Evolutionary conservation across 2,329 filamentous ascomycete species (phyloP), one percentile per base, ranked within the genome.

Genomic region (Sporothrix luriei): DNA sequence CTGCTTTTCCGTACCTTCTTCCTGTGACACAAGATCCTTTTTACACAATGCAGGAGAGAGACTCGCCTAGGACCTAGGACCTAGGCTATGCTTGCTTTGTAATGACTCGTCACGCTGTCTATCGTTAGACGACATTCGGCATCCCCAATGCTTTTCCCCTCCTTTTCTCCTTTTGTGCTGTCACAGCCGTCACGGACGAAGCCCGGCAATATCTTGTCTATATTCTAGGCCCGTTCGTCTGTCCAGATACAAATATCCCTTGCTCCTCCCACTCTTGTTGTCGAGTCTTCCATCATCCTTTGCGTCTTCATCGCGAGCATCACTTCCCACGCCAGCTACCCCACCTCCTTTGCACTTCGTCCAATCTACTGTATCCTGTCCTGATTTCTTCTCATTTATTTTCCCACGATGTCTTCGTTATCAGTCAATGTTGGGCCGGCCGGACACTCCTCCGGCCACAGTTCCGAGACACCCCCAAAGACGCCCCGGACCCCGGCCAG

Each of bases 401-500:
- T 29, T 49, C 29, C n/a, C 24, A 33, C 46, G 3, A 68, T 68
- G 67, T 52, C 67, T 19, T 52, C 55, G 3, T 61, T 62, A 6
- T 62, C 48, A 2, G 46, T 54, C 67, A 68, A 57, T 13, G 55
- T 62, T 7, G 67, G 55, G 16, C 26, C 29, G 7, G 65, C 43
- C 26, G 66, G 46, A 9, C 26, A 26, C 66, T 38, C 38, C 7
- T 16, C 66, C 26, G 62, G 46, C 3, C 4, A 3, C n/a, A 55
- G 67, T 11, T 62, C 57, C 33, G 67, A 69, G 29, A 64, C 67
- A 21, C 57, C 67, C 11, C 55, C 67, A 19, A 54, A 54, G 67
- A 64, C 67, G 4, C 57, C 67, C 4, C 48, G 16, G 21, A 68
- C 54, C 13, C 43, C 55, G 16, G 43, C 66, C 26, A 48, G 24